Base-by-base conservation (phyloP, 2,329 filamentous ascomycete genomes). In the Cladosporium sp. region DNA sequence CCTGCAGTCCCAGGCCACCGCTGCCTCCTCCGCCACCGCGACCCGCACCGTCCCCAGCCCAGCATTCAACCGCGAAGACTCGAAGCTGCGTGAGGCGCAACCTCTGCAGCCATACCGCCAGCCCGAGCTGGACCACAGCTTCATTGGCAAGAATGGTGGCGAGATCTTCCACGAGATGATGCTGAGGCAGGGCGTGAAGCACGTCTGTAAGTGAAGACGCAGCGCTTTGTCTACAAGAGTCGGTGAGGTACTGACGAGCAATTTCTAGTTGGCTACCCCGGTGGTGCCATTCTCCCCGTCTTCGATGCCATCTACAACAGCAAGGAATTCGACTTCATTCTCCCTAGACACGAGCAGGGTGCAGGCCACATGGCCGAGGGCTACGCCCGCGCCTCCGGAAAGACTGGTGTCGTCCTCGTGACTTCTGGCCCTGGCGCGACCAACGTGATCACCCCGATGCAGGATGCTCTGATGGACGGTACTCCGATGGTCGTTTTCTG, bases 161-260 rank as follows among this genome's bases (percentile, higher is more conserved):
- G 90, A 97, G 80, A 97, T 98, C 74, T 97, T 98, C 81, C 93
- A 98, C 80, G 94, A 98, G 82, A 98, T 98, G 94, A 97, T 99
- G 93, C 85, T 96, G 68, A 87, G 94, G 76, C 91, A 94, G 74
- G 87, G 85, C 73, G 94, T 99, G 65, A 95, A 97, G 83, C 92
- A 97, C 79, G 87, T 98, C 76, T 98, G 92, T 96, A 85, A 77
- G 92, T 89, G 34, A 57, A n/a, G 47, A 14, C 44, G 59, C 55
- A 15, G n/a, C 24, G 41, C 6, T 21, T 11, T 0, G n/a, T 12
- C 32, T 5, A 18, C 52, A n/a, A 49, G 26, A 58, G 38, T 59
- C 51, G 59, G 26, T 55, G 65, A 67, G 65, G 63, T 32, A 59
- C 34, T 68, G 26, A 60, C 49, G 47, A 47, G 30, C 59, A 59